A percentile compares a stretch with the other conserved stretches of the same genome.
phyloP scores from a whole-genome alignment of 2,329 filamentous ascomycete species.

The Ilyonectria mors-panacis region DNA sequence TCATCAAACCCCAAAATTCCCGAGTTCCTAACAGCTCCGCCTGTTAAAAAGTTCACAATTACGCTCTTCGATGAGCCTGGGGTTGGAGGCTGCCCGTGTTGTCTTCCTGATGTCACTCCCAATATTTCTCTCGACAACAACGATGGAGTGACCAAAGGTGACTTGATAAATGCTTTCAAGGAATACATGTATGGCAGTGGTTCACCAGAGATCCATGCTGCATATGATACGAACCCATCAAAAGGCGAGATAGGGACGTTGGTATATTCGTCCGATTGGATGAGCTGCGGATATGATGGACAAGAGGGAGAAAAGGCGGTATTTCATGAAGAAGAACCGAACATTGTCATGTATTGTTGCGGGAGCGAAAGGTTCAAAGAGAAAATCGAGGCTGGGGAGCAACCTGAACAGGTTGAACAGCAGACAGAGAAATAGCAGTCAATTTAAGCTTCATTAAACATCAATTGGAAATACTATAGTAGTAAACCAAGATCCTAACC shows the following conservation, averaged over 20 bases:
- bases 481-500: too few relatives aligned
- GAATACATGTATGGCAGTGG: conserved; percentile 21
- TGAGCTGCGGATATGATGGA: conserved; percentile 1
- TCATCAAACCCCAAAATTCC: conserved; percentile 5
- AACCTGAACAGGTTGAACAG: not conserved
- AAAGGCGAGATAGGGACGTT: not conserved
- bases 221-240: not conserved
- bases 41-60: conserved; percentile 13
- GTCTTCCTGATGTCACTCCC: conserved; percentile 14
- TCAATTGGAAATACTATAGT: too few relatives aligned
- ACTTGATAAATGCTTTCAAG: conserved; percentile 15
- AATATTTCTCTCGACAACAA: conserved; percentile 20
- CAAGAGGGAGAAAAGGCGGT: not conserved
- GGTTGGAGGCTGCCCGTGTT: conserved; percentile 15
- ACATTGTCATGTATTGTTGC: conserved; percentile 28
- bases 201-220: conserved; percentile 12
- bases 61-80: conserved; percentile 11
- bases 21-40: conserved; percentile 18
- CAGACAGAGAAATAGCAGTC: too few relatives aligned
- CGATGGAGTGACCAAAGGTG: conserved; percentile 25
- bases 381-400: not conserved
- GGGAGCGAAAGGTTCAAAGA: not conserved
- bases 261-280: conserved; percentile 13
- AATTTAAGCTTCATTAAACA: too few relatives aligned
- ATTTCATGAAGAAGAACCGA: not conserved